Percentiles rank a stretch among this genome's conserved stretches.
These are phyloP conservation scores for Panicum miliaceum DNA, from an alignment of 176 grass and related monocot species.

Conservation along the genomic window DNA sequence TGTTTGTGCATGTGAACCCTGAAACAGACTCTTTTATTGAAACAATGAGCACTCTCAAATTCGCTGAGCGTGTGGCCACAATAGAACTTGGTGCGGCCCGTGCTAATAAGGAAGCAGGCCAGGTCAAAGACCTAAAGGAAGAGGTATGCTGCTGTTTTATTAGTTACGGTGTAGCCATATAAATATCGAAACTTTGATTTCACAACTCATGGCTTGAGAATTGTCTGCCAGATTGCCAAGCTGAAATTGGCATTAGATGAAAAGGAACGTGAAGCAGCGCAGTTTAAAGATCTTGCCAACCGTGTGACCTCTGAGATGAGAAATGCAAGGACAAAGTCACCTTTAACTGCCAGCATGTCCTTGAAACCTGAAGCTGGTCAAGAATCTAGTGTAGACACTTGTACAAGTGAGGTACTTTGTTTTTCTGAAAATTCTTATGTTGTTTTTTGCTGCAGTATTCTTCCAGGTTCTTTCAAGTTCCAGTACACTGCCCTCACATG, in stretches of 20 bases:
- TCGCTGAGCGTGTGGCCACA: constrained; percentile 78
- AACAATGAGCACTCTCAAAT: constrained; percentile 92
- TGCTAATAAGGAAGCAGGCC: constrained; percentile 71
- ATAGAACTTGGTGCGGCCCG: constrained; percentile 75
- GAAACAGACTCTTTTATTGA: constrained; percentile 74
- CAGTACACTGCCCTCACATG: not conserved
- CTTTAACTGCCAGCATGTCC: constrained; percentile 34
- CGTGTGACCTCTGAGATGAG: constrained; percentile 47
- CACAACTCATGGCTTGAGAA: not conserved
- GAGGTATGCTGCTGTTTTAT: constrained; percentile 56
- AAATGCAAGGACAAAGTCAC: constrained; percentile 55
- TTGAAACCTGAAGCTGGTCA: constrained; percentile 55
- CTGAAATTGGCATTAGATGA: constrained; percentile 69
- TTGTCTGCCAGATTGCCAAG: constrained; percentile 59
- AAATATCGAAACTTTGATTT: not conserved
- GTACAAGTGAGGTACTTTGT: constrained; percentile 57
- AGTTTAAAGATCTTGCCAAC: constrained; percentile 53
- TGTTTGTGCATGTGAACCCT: constrained; percentile 92
- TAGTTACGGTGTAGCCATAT: not conserved
- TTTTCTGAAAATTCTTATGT: not conserved
- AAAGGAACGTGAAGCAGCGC: constrained; percentile 60
- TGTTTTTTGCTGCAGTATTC: not conserved
- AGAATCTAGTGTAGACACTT: constrained; percentile 44
- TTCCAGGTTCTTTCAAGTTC: not conserved
- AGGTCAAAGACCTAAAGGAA: constrained; percentile 85